Base-by-base conservation (phyloP, 345 rosid genomes). In the Camelina hispida region DNA sequence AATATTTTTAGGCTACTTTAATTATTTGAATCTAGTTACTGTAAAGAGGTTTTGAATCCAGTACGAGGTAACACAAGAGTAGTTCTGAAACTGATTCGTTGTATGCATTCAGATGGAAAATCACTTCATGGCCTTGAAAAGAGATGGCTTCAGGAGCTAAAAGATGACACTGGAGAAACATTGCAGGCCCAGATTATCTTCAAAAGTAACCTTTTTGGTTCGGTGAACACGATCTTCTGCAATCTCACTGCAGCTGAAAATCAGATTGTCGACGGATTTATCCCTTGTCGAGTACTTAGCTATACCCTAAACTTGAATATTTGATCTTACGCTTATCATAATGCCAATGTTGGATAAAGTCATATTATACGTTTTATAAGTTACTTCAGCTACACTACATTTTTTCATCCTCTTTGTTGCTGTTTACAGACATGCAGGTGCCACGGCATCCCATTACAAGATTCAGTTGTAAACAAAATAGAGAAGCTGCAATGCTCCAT, bases 91-190 rank as follows among this genome's bases (percentile, higher is more conserved):
- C 66, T 77, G 56, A 71, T 46, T 42, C 16, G 13, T 71, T 57
- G 16, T 61, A 16, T 58, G 65, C 65, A 57, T 80, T 63, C 89
- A 93, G 98, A 89, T 64, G 62, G 68, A 46, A 83, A 81, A 69
- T 77, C 82, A 68, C 81, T 88, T 81, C 87, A 84, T 76, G 85
- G 96, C 73, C 79, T 93, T 83, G 83, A 81, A 65, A 91, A 83
- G 81, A 75, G 77, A 74, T 93, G 97, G 98, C 86, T 91, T 28
- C 92, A 79, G 78, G 88, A 89, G 69, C 44, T 93, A 34, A 85
- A 83, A 70, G 93, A 91, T 69, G 96, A 93, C 47, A 77, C 71
- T 81, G 96, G 87, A 76, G 91, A 89, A 57, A 83, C 85, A 56
- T 28, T 87, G 53, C 90, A 79, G 78, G 94, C 89, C 69, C 85